These are phyloP conservation scores for Aegilops umbellulata DNA, from an alignment of 176 grass and related monocot species.

Conservation along the genomic window DNA sequence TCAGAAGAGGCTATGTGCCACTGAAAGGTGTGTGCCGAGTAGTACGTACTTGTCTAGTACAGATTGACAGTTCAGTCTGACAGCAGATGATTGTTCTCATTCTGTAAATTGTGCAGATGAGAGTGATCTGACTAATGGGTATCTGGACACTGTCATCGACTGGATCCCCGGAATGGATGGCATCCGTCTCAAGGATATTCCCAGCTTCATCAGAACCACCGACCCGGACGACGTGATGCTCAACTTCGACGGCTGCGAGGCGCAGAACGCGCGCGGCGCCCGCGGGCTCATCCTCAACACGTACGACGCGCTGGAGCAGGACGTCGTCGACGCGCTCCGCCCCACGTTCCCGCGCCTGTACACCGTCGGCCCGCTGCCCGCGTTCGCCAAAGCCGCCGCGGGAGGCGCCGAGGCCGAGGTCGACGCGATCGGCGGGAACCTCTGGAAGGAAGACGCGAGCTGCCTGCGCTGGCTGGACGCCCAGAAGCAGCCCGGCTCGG, in stretches of 20 bases:
- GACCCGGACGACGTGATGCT: conserved; percentile 57
- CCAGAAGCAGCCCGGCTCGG: conserved; percentile 14
- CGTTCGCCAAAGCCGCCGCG: conserved; percentile 17
- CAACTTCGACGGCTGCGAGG: conserved; percentile 48
- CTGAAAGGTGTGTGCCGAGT: conserved; percentile 42
- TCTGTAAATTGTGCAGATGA: conserved; percentile 33
- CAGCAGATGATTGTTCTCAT: background rate
- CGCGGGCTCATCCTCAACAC: conserved; percentile 70
- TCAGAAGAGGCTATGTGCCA: conserved; percentile 44
- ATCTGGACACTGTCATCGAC: conserved; percentile 57
- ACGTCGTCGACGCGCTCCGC: conserved; percentile 44
- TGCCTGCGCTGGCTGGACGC: conserved; percentile 57
- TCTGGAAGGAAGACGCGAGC: conserved; percentile 62
- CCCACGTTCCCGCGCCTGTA: conserved; percentile 42
- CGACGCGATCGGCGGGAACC: conserved; percentile 40
- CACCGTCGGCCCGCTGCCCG: conserved; percentile 48
- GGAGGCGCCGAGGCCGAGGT: background rate
- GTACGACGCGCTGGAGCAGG: conserved; percentile 54
- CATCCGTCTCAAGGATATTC: conserved; percentile 54
- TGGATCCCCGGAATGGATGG: conserved; percentile 56
- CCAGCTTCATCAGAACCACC: conserved; percentile 65
- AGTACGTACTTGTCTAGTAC: background rate
- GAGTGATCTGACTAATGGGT: conserved; percentile 51
- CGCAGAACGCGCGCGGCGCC: conserved; percentile 46
- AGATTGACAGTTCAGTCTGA: background rate